These are phyloP conservation scores for Gossypium raimondii DNA, from an alignment of 345 rosid species.

Conservation along the genomic window DNA sequence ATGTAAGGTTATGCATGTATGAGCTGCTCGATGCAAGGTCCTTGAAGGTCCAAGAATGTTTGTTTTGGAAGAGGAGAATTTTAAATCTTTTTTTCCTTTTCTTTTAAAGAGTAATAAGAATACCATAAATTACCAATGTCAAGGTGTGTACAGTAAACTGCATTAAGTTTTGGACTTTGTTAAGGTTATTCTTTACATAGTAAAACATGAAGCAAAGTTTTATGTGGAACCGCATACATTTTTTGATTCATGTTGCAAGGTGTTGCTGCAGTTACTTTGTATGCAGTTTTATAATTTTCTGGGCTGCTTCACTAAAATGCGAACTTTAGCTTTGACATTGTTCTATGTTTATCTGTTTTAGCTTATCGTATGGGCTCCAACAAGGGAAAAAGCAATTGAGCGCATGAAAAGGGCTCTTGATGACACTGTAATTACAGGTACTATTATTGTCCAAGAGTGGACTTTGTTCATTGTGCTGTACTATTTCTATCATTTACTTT, in stretches of 20 bases:
- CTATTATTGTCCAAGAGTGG: neutral
- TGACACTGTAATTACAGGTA: conserved; percentile 91
- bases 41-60: neutral
- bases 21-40: neutral
- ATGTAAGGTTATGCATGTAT: neutral
- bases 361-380: conserved; percentile 98
- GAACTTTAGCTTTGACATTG: conserved; percentile 5
- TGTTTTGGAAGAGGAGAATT: neutral
- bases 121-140: neutral
- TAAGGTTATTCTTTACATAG: neutral
- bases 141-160: neutral
- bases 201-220: neutral
- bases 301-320: neutral
- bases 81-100: neutral
- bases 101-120: neutral
- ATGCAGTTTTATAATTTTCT: neutral
- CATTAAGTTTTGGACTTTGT: conserved; percentile 6
- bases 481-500: neutral
- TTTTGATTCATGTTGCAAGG: neutral
- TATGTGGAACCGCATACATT: neutral
- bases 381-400: conserved; percentile 92
- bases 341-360: conserved; percentile 30
- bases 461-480: neutral
- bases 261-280: neutral
- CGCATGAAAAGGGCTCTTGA: conserved; percentile 96